Percentiles rank a stretch among this genome's conserved stretches.
These are phyloP conservation scores for Podospora pseudopauciseta DNA, from an alignment of 495 filamentous ascomycete species.

Conservation along the genomic window DNA sequence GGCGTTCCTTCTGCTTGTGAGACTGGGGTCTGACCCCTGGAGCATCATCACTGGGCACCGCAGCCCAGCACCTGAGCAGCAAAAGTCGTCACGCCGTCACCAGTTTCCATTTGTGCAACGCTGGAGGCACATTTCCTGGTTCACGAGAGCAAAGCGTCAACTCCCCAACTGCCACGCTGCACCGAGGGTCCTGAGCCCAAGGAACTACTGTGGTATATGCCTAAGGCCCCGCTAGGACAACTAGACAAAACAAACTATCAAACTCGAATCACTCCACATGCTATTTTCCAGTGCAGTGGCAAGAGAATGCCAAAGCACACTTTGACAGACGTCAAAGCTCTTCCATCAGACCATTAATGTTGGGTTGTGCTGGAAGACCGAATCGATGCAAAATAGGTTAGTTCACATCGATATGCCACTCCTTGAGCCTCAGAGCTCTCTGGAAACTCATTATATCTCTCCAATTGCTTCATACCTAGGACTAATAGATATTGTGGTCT, in stretches of 20 bases:
- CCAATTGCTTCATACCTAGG: no score
- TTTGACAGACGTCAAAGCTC: background rate
- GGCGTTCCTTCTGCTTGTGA: conserved; percentile 8
- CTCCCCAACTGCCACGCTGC: background rate
- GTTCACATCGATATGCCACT: no score
- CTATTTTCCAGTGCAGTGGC: background rate
- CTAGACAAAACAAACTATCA: background rate
- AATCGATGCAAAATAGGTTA: background rate
- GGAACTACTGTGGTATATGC: background rate
- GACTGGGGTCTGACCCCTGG: conserved; percentile 10
- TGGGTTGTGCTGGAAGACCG: background rate
- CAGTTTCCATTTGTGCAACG: background rate
- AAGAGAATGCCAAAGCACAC: background rate
- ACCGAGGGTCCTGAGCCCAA: background rate
- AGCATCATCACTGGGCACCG: background rate
- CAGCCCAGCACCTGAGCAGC: background rate
- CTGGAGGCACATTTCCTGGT: background rate
- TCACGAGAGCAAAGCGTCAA: background rate
- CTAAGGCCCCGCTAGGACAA: background rate
- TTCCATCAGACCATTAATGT: background rate
- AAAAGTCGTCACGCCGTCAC: background rate
- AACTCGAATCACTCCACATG: background rate
- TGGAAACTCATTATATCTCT: no score
- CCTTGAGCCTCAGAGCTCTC: no score
- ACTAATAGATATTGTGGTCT: no score